Evolutionary conservation across 495 filamentous ascomycete species (phyloP), one percentile per base, ranked within the genome.

Genomic region (Copromyces sp.): DNA sequence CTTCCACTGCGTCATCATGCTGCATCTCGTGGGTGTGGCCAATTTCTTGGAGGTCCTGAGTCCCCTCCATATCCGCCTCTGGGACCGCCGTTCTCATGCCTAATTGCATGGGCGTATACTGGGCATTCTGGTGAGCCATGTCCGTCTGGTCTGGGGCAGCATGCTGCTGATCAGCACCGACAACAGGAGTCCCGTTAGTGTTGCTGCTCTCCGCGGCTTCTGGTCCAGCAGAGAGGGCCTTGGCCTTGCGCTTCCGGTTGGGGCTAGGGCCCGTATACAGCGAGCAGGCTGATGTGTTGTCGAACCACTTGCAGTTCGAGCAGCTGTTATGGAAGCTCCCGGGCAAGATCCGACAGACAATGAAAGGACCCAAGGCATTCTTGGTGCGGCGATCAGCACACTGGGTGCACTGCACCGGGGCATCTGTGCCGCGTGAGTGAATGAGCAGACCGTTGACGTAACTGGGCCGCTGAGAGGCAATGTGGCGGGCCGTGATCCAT

Each of bases 281-380:
- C 29, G 79, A 81, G 71, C 79, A 81, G 9, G 47, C 69, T 6
- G 77, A 76, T 0, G 79, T 80, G 69, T 80, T 80, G 74, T 81
- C 79, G 44, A 81, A 81, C 79, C 79, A 81, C 74, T 81, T 81
- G 77, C 79, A 81, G 73, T 81, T 81, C 16, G 79, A 81, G 69
- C 79, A 81, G 71, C 79, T 80, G 72, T 79, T 79, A 42, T 80
- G 78, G 32, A 76, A 81, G 4, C 65, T 75, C 5, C 77, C 79
- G 4, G 74, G 73, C 16, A 81, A 53, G 12, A 75, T 47, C 2
- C 79, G 77, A 47, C 79, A 81, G 32, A 68, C 73, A 38, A 79
- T 45, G 24, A 81, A 81, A 2, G 79, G 79, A 1, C 79, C 79
- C 17, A 81, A 73, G 35, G 79, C 75, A 40, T 77, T 71, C 47